Evolutionary conservation across 106 monocot species (phyloP).

Genomic region (Allium cepa): DNA sequence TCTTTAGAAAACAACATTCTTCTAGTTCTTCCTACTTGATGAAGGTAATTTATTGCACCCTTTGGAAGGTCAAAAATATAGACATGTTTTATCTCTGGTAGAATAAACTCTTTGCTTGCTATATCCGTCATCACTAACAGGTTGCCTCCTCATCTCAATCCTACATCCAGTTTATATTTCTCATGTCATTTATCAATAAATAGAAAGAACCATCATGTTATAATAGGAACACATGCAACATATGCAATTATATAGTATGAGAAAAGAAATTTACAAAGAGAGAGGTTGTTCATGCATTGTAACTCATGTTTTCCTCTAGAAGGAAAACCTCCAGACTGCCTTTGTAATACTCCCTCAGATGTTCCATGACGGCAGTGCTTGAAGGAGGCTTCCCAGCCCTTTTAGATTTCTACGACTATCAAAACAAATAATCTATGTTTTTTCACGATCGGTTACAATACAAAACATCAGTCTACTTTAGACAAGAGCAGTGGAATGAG

Average conservation of each 20-base stretch:
- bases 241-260: not conserved
- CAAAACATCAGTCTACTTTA: too few species aligned
- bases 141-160: constrained; percentile 26
- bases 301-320: constrained; percentile 88
- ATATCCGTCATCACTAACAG: constrained; percentile 84
- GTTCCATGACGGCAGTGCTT: constrained; percentile 49
- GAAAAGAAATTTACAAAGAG: constrained; percentile 40
- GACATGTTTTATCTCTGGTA: constrained; percentile 83
- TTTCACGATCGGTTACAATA: too few species aligned
- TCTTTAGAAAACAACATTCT: constrained; percentile 63
- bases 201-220: too few species aligned
- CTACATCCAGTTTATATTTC: not conserved
- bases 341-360: constrained; percentile 46
- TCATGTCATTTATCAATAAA: too few species aligned
- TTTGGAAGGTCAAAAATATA: constrained; percentile 90
- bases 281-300: constrained; percentile 74
- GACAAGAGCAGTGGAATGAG: not conserved
- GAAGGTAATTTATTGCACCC: constrained; percentile 68
- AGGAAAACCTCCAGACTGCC: constrained; percentile 58
- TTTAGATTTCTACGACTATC: constrained; percentile 81
- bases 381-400: constrained; percentile 58
- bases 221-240: too few species aligned
- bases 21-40: constrained; percentile 82
- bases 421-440: too few species aligned
- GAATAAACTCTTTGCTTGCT: constrained; percentile 82